Conservation (phyloP, 208 protist genomes). For the Acanthamoeba culbertsoni region DNA sequence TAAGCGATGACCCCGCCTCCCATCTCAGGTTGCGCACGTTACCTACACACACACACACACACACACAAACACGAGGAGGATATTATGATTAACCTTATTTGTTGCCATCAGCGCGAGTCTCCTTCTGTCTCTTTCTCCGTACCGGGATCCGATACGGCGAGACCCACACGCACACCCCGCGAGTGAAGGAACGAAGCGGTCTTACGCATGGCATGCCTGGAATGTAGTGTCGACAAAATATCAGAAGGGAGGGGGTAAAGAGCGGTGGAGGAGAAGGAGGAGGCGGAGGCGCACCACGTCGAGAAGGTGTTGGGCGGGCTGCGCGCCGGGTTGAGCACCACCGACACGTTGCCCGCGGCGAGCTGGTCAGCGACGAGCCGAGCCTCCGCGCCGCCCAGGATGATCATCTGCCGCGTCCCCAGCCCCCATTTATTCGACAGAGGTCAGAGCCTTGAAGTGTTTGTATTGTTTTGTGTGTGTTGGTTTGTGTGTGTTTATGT, state of each 20-base stretch:
- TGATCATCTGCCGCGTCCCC: neutral
- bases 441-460: no score
- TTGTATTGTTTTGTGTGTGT: neutral
- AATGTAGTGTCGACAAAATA: neutral
- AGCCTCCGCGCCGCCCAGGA: slow-evolving; percentile 1
- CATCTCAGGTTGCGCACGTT: slow-evolving; percentile 45
- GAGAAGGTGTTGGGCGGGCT: neutral
- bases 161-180: neutral
- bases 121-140: neutral
- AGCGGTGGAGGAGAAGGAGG: neutral
- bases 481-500: neutral
- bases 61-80: no score
- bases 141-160: neutral
- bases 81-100: no score
- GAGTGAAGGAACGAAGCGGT: neutral
- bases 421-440: no score
- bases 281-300: neutral
- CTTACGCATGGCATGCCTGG: neutral
- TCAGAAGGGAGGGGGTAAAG: neutral
- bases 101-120: neutral
- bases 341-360: neutral
- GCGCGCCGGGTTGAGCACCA: neutral
- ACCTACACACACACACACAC: no score
- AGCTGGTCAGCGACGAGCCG: neutral
- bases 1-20: neutral